Percentiles rank a stretch among this genome's conserved stretches.
phyloP scores from a whole-genome alignment of 78 protist species.

The slime mould (Dictyostelium discoideum) region DNA sequence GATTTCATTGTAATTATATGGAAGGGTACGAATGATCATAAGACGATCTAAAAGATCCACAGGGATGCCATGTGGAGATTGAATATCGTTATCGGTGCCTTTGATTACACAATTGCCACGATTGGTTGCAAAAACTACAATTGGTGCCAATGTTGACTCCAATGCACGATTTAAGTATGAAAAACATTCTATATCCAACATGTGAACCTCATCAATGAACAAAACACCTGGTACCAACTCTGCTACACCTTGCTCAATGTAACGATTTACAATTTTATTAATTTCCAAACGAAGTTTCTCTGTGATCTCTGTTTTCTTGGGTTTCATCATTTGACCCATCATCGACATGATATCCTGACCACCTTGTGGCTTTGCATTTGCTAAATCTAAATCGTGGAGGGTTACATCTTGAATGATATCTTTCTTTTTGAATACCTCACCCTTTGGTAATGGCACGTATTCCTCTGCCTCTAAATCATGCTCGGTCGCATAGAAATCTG shows the following conservation, averaged over 20 bases:
- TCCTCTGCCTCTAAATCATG: conserved; percentile 99
- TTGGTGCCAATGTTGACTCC: conserved; percentile 96
- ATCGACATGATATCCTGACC: conserved; percentile 98
- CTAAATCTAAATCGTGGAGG: conserved; percentile 99
- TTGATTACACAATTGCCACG: conserved; percentile 92
- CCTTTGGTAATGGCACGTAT: conserved; percentile 99
- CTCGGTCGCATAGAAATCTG: conserved; percentile 97
- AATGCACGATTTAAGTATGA: conserved; percentile 98
- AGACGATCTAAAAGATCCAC: conserved; percentile 97
- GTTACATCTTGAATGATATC: conserved; percentile 98
- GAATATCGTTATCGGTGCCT: conserved; percentile 94
- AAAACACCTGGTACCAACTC: conserved; percentile 99
- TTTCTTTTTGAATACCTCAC: conserved; percentile 99
- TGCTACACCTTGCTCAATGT: conserved; percentile 99
- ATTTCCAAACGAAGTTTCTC: conserved; percentile 99
- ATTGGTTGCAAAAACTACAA: conserved; percentile 97
- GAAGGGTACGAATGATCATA: conserved; percentile 97
- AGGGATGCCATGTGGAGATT: conserved; percentile 99
- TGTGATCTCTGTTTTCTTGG: conserved; percentile 99
- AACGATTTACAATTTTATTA: conserved; percentile 99
- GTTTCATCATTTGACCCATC: conserved; percentile 97
- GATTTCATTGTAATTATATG: conserved; percentile 93
- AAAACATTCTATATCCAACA: conserved; percentile 99
- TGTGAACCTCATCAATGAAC: conserved; percentile 99
- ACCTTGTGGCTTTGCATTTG: conserved; percentile 98